phyloP scores from a whole-genome alignment of 208 protist species.

The Acanthamoeba sp. region DNA sequence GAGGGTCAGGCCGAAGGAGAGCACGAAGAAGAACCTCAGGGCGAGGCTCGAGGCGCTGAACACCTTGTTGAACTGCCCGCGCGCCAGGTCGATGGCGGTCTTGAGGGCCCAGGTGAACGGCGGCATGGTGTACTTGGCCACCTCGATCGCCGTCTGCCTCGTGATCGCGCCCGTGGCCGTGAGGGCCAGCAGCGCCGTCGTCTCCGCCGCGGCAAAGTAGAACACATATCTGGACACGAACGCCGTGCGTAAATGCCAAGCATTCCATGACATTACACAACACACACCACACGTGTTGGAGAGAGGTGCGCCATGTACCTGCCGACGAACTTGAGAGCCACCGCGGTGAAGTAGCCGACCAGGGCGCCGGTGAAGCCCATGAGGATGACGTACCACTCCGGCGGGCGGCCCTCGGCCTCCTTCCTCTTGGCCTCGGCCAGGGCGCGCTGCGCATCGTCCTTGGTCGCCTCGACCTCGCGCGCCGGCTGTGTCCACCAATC shows the following conservation, averaged over 20 bases:
- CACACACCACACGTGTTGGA: neutral
- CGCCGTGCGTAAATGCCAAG: too few relatives aligned
- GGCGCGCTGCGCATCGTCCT: neutral
- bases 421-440: neutral
- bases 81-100: neutral
- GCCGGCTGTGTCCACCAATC: neutral
- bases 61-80: neutral
- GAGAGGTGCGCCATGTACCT: neutral
- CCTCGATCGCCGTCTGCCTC: slow-evolving; percentile 62
- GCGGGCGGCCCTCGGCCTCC: slow-evolving; percentile 17
- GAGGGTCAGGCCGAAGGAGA: slow-evolving; percentile 40
- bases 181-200: slow-evolving; percentile 33
- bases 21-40: slow-evolving; percentile 39
- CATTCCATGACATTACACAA: neutral
- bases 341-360: slow-evolving; percentile 24
- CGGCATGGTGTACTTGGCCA: slow-evolving; percentile 64
- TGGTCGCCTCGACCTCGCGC: neutral
- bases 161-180: slow-evolving; percentile 49
- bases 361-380: slow-evolving; percentile 47
- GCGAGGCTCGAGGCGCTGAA: slow-evolving; percentile 38
- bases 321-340: slow-evolving; percentile 42
- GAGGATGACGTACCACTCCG: slow-evolving; percentile 64
- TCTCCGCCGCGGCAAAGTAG: slow-evolving; percentile 54
- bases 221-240: slow-evolving; percentile 27
- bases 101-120: slow-evolving; percentile 25